phyloP scores from a whole-genome alignment of 2,329 filamentous ascomycete species.

The Xylariomycetidae sp. region DNA sequence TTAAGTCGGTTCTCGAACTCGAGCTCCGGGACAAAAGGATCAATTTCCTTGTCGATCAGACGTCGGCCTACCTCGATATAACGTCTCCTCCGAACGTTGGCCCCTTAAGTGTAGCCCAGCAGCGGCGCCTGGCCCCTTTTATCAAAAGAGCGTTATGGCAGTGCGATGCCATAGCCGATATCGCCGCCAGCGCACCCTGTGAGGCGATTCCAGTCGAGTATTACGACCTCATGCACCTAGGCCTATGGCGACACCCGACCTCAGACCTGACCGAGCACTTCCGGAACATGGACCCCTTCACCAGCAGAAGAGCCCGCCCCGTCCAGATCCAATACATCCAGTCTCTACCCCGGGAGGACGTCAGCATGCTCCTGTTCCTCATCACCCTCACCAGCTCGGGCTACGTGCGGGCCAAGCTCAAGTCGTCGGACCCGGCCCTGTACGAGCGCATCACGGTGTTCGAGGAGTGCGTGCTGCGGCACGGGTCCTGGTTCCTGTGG shows the following conservation, averaged over 20 bases:
- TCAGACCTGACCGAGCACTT: background rate
- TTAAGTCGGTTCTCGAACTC: conserved; percentile 15
- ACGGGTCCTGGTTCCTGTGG: conserved; percentile 26
- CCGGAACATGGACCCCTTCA: conserved; percentile 10
- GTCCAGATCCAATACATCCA: conserved; percentile 19
- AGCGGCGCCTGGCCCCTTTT: conserved; percentile 6
- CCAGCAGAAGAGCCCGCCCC: conserved; percentile 10
- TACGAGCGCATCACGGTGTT: conserved; percentile 15
- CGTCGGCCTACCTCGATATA: conserved; percentile 7
- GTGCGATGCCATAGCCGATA: conserved; percentile 24
- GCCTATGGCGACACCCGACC: conserved; percentile 2
- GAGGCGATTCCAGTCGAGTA: background rate
- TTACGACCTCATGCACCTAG: conserved; percentile 3
- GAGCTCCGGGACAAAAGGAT: conserved; percentile 17
- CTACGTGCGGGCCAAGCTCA: background rate
- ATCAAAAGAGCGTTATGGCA: conserved; percentile 16
- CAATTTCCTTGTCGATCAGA: conserved; percentile 8
- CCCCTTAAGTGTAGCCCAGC: conserved; percentile 5
- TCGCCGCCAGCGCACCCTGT: conserved; percentile 15
- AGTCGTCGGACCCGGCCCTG: conserved; percentile 4
- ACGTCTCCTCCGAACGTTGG: conserved; percentile 8
- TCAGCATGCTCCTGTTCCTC: conserved; percentile 15
- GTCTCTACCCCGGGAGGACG: conserved; percentile 13
- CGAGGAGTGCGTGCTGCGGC: conserved; percentile 22
- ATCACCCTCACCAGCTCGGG: conserved; percentile 8